Evolutionary conservation across 2,329 filamentous ascomycete species (phyloP), one percentile per base, ranked within the genome.

Genomic region (Ascochyta fabae): DNA sequence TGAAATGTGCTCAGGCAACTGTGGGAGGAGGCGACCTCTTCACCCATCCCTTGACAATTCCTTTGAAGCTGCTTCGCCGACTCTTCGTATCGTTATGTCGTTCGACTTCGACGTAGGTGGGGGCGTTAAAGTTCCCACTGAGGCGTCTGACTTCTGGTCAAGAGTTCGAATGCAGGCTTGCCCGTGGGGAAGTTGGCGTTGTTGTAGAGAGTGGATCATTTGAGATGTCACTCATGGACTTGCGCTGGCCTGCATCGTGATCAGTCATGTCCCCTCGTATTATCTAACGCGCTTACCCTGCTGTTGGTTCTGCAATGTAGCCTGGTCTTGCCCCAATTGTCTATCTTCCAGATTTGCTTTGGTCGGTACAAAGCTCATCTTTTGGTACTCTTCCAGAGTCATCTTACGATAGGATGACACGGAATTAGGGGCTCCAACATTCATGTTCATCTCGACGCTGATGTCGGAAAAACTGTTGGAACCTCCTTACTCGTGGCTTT

Each of bases 41-140:
- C 22, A 60, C 51, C 49, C 60, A 63, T 27, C 53, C 49, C 48
- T 50, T 67, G 35, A 65, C 48, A 13, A 38, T 56, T 15, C 27
- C 38, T 43, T 39, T 41, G 6, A 53, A 50, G 26, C 60, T 48
- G 26, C 60, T 50, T 29, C 56, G 60, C 34, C 47, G 44, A 29
- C 56, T 51, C 29, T 49, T 61, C n/a, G 59, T 39, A 35, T 59
- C 51, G 4, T 54, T 65, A 13, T 64, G 52, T 42, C 60, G 56
- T 51, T 65, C 58, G 2, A 71, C 48, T 40, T 70, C 67, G 7
- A 67, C 52, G 12, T 62, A 26, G 13, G 68, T 71, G n/a, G 68
- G 68, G 9, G 66, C 60, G 34, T 71, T 70, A 53, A 71, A 71
- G 10, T 64, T 65, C 13, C 62, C 67, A 46, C 66, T 68, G 43